A percentile compares a stretch with the other conserved stretches of the same genome.
phyloP scores from a whole-genome alignment of 1,284 basidiomycete species.

The Ceratorhiza oryzae-sativae region DNA sequence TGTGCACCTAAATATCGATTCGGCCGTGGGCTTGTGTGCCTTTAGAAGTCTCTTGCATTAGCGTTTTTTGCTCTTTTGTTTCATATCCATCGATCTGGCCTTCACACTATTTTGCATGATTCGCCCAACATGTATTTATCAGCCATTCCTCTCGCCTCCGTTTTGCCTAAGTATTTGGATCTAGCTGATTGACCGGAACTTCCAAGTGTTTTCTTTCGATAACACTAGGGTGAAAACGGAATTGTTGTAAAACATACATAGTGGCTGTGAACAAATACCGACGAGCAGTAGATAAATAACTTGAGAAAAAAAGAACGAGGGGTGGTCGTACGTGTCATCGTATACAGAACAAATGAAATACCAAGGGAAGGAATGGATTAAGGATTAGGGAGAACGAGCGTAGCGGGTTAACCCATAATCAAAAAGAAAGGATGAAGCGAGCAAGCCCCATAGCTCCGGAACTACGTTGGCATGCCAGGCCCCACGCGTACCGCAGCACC shows the following conservation, averaged over 20 bases:
- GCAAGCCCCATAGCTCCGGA: background rate
- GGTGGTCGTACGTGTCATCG: slow-evolving; percentile 6
- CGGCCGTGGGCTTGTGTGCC: slow-evolving; percentile 29
- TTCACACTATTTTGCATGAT: slow-evolving; percentile 31
- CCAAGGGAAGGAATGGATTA: background rate
- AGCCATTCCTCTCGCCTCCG: slow-evolving; percentile 1
- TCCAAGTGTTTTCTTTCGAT: slow-evolving; percentile 5
- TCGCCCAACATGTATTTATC: slow-evolving; percentile 34
- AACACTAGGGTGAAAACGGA: slow-evolving; percentile 33
- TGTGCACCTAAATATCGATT: background rate
- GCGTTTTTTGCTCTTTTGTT: slow-evolving; percentile 12
- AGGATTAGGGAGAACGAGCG: slow-evolving; percentile 15
- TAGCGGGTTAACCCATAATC: slow-evolving; percentile 35
- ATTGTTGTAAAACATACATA: slow-evolving; percentile 40
- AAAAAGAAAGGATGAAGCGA: slow-evolving; percentile 32
- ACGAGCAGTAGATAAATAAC: slow-evolving; percentile 18
- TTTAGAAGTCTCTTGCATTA: slow-evolving; percentile 38
- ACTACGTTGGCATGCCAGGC: slow-evolving; percentile 72
- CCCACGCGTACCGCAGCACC: slow-evolving; percentile 74
- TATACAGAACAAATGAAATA: slow-evolving; percentile 2
- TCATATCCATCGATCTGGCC: slow-evolving; percentile 26
- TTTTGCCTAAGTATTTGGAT: slow-evolving; percentile 33
- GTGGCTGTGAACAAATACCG: slow-evolving; percentile 15
- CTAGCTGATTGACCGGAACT: slow-evolving; percentile 1
- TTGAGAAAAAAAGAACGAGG: background rate